Evolutionary conservation across 371 early-diverging fungal genomes (phyloP).

Genomic region (Mortierella sp.): DNA sequence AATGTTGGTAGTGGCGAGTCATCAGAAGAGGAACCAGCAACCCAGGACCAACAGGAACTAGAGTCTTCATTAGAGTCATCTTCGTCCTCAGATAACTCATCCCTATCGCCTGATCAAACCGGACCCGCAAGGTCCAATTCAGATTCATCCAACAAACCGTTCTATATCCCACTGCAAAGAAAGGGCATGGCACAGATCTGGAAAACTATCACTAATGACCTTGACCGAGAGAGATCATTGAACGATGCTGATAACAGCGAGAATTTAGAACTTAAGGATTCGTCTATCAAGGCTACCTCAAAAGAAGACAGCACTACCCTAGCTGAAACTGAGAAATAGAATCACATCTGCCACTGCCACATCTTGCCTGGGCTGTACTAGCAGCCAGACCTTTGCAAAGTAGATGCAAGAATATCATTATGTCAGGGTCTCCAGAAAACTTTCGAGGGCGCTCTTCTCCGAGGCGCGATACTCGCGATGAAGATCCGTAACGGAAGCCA

Average conservation of each 20-base stretch:
- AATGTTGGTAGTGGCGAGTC: not conserved
- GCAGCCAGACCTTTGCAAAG: too few relatives aligned
- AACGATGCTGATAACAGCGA: not conserved
- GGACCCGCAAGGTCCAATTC: not conserved
- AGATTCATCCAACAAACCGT: not conserved
- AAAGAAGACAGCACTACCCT: too few relatives aligned
- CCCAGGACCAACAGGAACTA: not conserved
- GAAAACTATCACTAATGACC: constrained; percentile 27
- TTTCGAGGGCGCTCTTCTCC: constrained; percentile 6
- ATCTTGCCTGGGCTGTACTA: too few relatives aligned
- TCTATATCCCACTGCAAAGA: constrained; percentile 9
- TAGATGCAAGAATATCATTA: too few relatives aligned
- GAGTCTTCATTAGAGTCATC: not conserved
- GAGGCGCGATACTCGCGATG: constrained; percentile 22
- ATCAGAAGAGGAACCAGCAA: not conserved
- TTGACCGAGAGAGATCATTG: constrained; percentile 10
- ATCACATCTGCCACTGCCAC: too few relatives aligned
- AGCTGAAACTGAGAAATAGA: too few relatives aligned
- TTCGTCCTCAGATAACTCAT: too few relatives aligned
- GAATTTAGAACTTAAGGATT: too few relatives aligned
- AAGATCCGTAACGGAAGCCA: constrained; percentile 14
- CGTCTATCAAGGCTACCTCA: too few relatives aligned
- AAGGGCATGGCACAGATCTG: constrained; percentile 38
- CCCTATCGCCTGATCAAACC: too few relatives aligned
- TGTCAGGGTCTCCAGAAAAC: constrained; percentile 3